Base-by-base conservation (phyloP, 345 rosid genomes). In the Hibiscus syriacus region DNA sequence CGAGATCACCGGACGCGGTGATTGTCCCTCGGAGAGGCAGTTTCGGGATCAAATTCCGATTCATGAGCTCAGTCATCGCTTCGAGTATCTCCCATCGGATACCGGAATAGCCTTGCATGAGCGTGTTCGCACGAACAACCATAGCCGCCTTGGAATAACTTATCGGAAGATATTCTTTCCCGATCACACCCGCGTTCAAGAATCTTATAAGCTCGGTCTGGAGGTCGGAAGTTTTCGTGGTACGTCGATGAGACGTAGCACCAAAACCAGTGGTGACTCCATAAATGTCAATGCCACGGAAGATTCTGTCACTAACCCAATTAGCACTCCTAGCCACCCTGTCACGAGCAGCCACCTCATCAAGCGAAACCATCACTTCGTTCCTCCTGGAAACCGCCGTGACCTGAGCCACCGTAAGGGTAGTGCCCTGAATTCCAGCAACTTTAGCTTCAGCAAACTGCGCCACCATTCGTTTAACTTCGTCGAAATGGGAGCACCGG, bases 251-350 rank as follows among this genome's bases (percentile, higher is more conserved):
- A 29, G 81, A 81, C 20, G 85, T 81, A 38, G 85, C 69, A 7
- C 85, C 87, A 11, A 83, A 81, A 0, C 83, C 81, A 0, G 87
- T 81, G 25, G 87, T 83, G 27, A 81, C 87, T 8, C 83, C 87
- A 17, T 83, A 81, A 3, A 69, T 83, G 55, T 81, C 85, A 7
- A 75, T 73, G 17, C 87, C 87, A 5, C 70, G 55, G 1, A 55
- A 34, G 29, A 83, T 75, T 45, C 48, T 79, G 7, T 70, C 61
- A 23, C 81, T 71, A 22, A 83, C 81, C 87, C 87, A 83, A 0
- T 77, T 16, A 1, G 80, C 83, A 30, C 85, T 79, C 53, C 68
- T 67, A 0, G 65, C 58, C 29, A 79, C 83, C 5, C 80, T 77
- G 50, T 66, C 77, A n/a, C 65, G 80, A 5, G 85, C 83, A 43